phyloP scores from a whole-genome alignment of 1,284 basidiomycete genomes.

The Tranzscheliella williamsii region DNA sequence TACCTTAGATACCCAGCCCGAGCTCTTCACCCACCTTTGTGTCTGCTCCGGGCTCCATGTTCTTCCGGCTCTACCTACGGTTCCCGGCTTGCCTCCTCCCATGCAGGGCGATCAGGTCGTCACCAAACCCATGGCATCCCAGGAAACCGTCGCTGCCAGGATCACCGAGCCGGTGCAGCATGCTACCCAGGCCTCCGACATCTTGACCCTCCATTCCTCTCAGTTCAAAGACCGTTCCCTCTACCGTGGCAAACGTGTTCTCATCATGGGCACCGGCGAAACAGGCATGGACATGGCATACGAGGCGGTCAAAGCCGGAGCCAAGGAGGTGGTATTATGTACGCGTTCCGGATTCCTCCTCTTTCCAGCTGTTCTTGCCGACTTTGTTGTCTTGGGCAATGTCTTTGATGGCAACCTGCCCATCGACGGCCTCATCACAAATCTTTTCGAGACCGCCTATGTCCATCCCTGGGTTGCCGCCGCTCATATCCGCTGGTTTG shows the following conservation, averaged over 20 bases:
- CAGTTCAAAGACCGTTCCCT: conserved; percentile 47
- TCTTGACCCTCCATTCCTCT: conserved; percentile 45
- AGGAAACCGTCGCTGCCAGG: conserved; percentile 11
- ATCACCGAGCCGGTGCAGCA: conserved; percentile 21
- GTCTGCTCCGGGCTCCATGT: conserved; percentile 50
- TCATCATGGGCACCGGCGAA: conserved; percentile 64
- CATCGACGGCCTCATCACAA: conserved; percentile 70
- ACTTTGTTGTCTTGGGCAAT: conserved; percentile 68
- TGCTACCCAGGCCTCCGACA: conserved; percentile 25
- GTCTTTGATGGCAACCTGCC: conserved; percentile 66
- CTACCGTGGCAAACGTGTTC: conserved; percentile 42
- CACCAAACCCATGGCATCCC: conserved; percentile 13
- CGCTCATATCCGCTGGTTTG: conserved; percentile 69
- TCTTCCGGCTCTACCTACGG: conserved; percentile 31
- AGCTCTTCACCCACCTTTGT: conserved; percentile 39
- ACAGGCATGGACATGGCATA: conserved; percentile 71
- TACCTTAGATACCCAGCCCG: conserved; percentile 5
- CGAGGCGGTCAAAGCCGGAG: conserved; percentile 66
- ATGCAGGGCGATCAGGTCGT: conserved; percentile 28
- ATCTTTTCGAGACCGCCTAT: conserved; percentile 67
- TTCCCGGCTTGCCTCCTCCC: conserved; percentile 37
- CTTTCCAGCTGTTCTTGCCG: conserved; percentile 71
- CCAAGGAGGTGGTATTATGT: conserved; percentile 68
- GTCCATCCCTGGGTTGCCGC: conserved; percentile 64
- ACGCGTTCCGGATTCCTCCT: conserved; percentile 66